Evolutionary conservation across 1,139 yeast genomes (phyloP).

Genomic region (Blastobotrys niveus): DNA sequence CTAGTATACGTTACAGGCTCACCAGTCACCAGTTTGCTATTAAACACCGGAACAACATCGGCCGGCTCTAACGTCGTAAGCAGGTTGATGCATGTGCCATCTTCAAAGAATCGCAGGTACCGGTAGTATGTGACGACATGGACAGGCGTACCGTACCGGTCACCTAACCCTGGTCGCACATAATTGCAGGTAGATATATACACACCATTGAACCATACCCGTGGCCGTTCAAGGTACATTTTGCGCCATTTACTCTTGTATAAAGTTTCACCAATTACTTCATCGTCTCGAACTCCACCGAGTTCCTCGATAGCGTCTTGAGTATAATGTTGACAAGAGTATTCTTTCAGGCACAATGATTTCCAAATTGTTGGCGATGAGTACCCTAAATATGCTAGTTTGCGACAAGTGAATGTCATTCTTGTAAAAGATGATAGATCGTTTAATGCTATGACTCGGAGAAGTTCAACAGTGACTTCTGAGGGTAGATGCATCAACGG

Average conservation of each 20-base stretch:
- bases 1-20: conserved; percentile 25
- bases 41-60: conserved; percentile 41
- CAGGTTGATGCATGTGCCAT: conserved; percentile 53
- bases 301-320: conserved; percentile 18
- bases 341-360: conserved; percentile 49
- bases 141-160: conserved; percentile 70
- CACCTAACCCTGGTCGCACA: conserved; percentile 71
- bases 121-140: conserved; percentile 84
- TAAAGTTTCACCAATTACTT: conserved; percentile 16
- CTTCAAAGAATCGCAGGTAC: conserved; percentile 71
- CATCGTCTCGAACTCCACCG: conserved; percentile 14
- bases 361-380: conserved; percentile 52
- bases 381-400: conserved; percentile 58
- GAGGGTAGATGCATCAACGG: conserved; percentile 55
- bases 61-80: conserved; percentile 27
- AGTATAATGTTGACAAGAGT: conserved; percentile 46
- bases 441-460: conserved; percentile 46
- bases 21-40: conserved; percentile 24
- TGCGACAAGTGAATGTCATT: conserved; percentile 57
- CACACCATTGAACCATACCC: conserved; percentile 71
- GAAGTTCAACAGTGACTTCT: conserved; percentile 55
- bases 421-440: conserved; percentile 63
- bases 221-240: conserved; percentile 52
- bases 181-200: conserved; percentile 83
- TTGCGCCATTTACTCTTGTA: conserved; percentile 34